Evolutionary conservation across 225 moss, liverwort and hornwort genomes (phyloP), one percentile per base, ranked within the genome.

Genomic region (Asterella californica): DNA sequence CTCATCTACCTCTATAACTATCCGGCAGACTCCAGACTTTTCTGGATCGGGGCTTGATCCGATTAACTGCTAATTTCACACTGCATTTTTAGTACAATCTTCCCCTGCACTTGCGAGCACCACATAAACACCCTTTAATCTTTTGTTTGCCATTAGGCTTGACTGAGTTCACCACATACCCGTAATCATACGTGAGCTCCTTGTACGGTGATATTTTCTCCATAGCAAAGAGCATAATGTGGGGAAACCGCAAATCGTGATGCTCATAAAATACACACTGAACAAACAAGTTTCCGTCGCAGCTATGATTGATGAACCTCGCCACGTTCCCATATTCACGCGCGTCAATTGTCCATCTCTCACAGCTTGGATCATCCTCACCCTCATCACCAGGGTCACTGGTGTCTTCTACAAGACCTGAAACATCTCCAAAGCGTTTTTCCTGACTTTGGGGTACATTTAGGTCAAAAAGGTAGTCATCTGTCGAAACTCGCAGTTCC

Each of bases 261-360:
- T 94, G 92, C 74, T 96, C 94, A 42, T 92, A 86, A 30, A 96
- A 75, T 45, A 96, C 94, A 24, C 92, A 91, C 82, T 96, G 94
- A 72, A 92, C 94, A 63, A 92, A 96, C 33, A 94, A 79, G 50
- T 96, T 96, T 14, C 92, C 94, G 7, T 83, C 73, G 66, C 96
- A 94, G 87, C 94, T 94, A 74, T 96, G 94, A 66, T 96, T 96
- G 72, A 96, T 92, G 32, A 96, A 96, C 49, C 94, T 74, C 9
- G 91, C 90, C 21, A 96, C 86, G 71, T 90, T 94, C 55, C 96
- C 94, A 32, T 79, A 85, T 19, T 82, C 74, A 10, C 89, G 73
- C 49, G 91, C 94, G 71, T 96, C 94, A 19, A 94, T 55, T n/a
- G 87, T 85, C 38, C 77, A 88, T 25, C 77, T 80, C 4, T 79